Evolutionary conservation across 495 filamentous ascomycete genomes (phyloP).

Genomic region (Podospora sp.): DNA sequence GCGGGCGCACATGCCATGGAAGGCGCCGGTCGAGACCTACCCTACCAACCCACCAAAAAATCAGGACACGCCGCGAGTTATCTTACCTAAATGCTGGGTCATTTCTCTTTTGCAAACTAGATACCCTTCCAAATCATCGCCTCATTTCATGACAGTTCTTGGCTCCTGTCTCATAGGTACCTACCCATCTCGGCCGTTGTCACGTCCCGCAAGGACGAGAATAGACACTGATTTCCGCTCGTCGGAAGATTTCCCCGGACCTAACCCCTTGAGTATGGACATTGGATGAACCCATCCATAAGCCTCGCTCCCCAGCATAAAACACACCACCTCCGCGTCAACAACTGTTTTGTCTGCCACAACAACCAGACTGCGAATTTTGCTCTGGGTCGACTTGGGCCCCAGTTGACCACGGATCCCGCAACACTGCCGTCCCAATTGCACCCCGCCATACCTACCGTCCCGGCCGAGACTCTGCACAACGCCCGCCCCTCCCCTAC

Average conservation of each 20-base stretch:
- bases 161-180: background rate
- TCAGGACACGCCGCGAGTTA: background rate
- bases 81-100: background rate
- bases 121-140: background rate
- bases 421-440: constrained; percentile 2
- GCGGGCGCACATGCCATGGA: background rate
- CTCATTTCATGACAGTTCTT: background rate
- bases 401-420: background rate
- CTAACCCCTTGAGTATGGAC: background rate
- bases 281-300: background rate
- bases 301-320: background rate
- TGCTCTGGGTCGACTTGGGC: background rate
- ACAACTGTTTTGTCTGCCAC: background rate
- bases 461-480: background rate
- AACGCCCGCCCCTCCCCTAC: background rate
- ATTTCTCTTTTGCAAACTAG: background rate
- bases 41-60: background rate
- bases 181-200: background rate
- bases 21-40: background rate
- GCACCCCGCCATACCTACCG: background rate
- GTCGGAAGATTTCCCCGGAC: background rate
- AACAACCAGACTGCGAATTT: background rate
- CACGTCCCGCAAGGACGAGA: background rate
- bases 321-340: background rate
- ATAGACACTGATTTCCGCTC: background rate